Conservation (phyloP, 2,329 filamentous ascomycete genomes). For the Cryphonectria nitschkei region DNA sequence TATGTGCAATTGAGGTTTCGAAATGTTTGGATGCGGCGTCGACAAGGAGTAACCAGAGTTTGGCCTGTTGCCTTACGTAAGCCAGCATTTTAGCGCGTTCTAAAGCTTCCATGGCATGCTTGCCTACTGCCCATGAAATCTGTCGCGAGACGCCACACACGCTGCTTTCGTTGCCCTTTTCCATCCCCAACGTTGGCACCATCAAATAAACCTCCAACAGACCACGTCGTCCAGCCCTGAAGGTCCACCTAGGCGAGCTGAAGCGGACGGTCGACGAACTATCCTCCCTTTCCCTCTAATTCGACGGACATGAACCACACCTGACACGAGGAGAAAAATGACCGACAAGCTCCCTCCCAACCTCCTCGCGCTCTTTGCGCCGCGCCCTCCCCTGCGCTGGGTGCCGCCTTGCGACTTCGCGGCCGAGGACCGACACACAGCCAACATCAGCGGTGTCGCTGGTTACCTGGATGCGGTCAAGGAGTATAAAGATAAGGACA, state of each 20-base stretch:
- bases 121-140: conserved; percentile 10
- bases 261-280: neutral
- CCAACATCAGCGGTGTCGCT: conserved; percentile 72
- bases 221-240: neutral
- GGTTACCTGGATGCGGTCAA: conserved; percentile 74
- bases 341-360: conserved; percentile 96
- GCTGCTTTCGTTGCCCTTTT: conserved; percentile 13
- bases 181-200: neutral
- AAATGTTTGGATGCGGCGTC: neutral
- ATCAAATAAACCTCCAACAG: neutral
- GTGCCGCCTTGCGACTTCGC: conserved; percentile 81
- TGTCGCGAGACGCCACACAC: conserved; percentile 20
- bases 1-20: conserved; percentile 31
- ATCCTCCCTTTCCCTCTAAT: neutral
- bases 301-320: conserved; percentile 32
- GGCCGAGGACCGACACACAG: conserved; percentile 79
- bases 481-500: conserved; percentile 77
- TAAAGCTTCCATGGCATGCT: conserved; percentile 14
- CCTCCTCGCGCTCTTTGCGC: conserved; percentile 90
- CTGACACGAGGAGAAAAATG: conserved; percentile 78
- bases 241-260: neutral
- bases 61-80: conserved; percentile 21
- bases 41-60: conserved; percentile 18
- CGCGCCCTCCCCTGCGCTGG: conserved; percentile 89
- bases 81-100: conserved; percentile 21